Conservation (phyloP, 345 rosid genomes). For the Boechera retrofracta region DNA sequence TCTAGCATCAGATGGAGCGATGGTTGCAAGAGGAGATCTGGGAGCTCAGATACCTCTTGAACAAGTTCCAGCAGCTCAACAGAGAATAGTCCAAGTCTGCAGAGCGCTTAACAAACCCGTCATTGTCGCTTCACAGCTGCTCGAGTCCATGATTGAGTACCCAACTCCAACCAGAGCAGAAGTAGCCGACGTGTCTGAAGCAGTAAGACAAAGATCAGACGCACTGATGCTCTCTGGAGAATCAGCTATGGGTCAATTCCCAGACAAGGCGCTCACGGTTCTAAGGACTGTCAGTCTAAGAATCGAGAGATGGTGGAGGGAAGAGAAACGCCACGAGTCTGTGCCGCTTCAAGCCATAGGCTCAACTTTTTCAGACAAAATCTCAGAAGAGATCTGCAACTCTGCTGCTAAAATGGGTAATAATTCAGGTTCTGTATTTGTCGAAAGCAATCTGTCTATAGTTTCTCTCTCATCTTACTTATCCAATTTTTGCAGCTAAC, state of each 20-base stretch:
- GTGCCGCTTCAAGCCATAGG: slow-evolving; percentile 76
- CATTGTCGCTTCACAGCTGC: slow-evolving; percentile 93
- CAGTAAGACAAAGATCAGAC: slow-evolving; percentile 97
- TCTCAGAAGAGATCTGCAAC: slow-evolving; percentile 94
- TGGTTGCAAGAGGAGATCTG: slow-evolving; percentile 99
- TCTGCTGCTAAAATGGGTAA: slow-evolving; percentile 99
- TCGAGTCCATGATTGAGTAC: slow-evolving; percentile 98
- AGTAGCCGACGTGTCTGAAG: slow-evolving; percentile 99
- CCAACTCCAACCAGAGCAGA: slow-evolving; percentile 99
- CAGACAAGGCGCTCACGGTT: slow-evolving; percentile 93
- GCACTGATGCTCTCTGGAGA: slow-evolving; percentile 99
- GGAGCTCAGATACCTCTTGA: slow-evolving; percentile 90
- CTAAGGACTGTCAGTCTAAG: slow-evolving; percentile 91
- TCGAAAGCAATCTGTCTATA: neutral
- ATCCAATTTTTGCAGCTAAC: slow-evolving; percentile 66
- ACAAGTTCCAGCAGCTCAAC: slow-evolving; percentile 98
- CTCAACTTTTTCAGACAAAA: slow-evolving; percentile 70
- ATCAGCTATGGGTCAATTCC: slow-evolving; percentile 99
- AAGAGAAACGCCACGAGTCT: slow-evolving; percentile 83
- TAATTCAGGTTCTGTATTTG: neutral
- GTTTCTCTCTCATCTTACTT: slow-evolving; percentile 6
- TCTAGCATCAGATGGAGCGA: slow-evolving; percentile 96
- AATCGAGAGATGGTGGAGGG: slow-evolving; percentile 99
- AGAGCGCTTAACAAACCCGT: slow-evolving; percentile 93
- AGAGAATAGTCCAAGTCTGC: slow-evolving; percentile 82